phyloP scores from a whole-genome alignment of 306 rosid genomes.

The Quercus parvula region DNA sequence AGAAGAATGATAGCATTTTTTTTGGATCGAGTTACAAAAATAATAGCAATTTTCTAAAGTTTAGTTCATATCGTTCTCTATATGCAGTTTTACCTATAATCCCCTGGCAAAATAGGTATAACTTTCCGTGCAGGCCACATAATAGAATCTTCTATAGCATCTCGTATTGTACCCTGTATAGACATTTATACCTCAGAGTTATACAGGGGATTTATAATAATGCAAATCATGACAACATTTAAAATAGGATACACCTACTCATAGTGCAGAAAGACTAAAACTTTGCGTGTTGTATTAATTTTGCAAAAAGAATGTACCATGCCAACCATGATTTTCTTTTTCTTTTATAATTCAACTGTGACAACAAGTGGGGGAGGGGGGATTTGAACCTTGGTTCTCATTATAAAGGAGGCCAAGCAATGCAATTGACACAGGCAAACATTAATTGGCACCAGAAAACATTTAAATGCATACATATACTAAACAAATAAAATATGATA shows the following conservation, averaged over 20 bases:
- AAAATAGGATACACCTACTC: neutral
- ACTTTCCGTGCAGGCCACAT: conserved; percentile 97
- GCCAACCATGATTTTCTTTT: neutral
- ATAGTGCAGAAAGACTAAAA: neutral
- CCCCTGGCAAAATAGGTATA: conserved; percentile 91
- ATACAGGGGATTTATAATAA: neutral
- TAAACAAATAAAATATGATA: neutral
- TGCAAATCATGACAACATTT: neutral
- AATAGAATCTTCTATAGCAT: conserved; percentile 91
- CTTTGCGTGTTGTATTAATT: neutral
- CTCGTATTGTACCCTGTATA: conserved; percentile 73
- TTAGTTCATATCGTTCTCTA: neutral
- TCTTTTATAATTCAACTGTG: no score
- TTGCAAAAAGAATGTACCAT: neutral
- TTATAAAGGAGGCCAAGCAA: no score
- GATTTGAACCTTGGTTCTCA: no score
- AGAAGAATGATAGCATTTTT: neutral
- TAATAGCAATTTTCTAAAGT: neutral
- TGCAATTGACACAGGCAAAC: neutral
- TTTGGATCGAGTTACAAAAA: neutral
- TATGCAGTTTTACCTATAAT: conserved; percentile 63
- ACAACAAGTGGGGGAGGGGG: no score
- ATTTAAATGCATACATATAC: neutral
- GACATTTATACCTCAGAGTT: conserved; percentile 18
- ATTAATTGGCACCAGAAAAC: neutral